Evolutionary conservation across 2,329 filamentous ascomycete species (phyloP), one percentile per base, ranked within the genome.

Genomic region (Myriosclerotinia scirpicola): DNA sequence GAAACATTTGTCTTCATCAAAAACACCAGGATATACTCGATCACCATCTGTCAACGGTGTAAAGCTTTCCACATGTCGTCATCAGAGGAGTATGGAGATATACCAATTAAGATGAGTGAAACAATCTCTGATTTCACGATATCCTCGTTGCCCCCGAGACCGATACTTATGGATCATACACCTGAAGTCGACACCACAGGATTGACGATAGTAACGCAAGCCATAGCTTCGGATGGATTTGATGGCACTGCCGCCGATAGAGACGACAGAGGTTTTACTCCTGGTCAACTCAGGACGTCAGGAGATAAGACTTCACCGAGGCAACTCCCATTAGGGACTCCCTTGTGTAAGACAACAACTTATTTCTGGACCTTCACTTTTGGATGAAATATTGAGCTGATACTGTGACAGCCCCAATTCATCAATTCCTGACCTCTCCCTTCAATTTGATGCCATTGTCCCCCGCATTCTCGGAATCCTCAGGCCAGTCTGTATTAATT

Each of bases 71-170:
- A 50, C 3, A 50, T 50, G 34, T 38, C 44, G n/a, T 38, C 44
- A 12, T 26, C 30, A 8, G 14, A 61, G 30, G 46, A 26, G n/a
- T 52, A 14, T 14, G 44, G 58, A 26, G n/a, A 60, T 1, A 52
- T 50, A 8, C n/a, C n/a, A 14, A 38, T 61, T 17, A 61, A 50
- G 44, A 61, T 61, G 44, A 61, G 34, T 40, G 58, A 61, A 50
- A 7, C 17, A 7, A 48, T 50, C n/a, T 50, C 44, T 20, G 44
- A 50, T 40, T 50, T 6, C 12, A 15, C 20, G 12, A 12, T 34
- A 6, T 26, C 56, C 22, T 1, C 40, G 2, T 30, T 30, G 5
- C 8, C n/a, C 2, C 22, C 8, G 58, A 6, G 20, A 8, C 9
- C 34, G 34, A 52, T 50, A 50, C 12, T 11, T 40, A 4, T 38